Evolutionary conservation across 768 basidiomycete species (phyloP), one percentile per base, ranked within the genome.

Genomic region (Hericium erinaceus): DNA sequence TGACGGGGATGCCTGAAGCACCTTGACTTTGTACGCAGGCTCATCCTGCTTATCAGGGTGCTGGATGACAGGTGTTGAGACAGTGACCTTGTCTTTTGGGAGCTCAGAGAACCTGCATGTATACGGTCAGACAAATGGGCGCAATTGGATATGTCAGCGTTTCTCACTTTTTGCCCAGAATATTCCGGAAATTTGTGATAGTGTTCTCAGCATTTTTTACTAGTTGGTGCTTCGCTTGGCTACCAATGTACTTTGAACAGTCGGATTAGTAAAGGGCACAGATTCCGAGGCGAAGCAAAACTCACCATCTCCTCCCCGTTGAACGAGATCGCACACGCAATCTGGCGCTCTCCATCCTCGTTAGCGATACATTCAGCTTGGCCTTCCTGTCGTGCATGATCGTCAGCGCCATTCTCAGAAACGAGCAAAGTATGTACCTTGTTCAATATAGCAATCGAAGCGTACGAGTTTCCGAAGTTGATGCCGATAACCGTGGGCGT

Each of bases 321-420:
- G 70, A 95, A 98, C 0, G 94, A 83, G 56, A 98, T 77, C 26
- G 93, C 93, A 68, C 91, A 92, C 0, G 93, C 93, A 66, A 99
- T 98, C 74, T 99, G 95, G 37, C 97, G 87, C 68, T 98, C 95
- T 33, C 97, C 95, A 69, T 98, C 95, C 69, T 98, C 95, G 69
- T 98, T 98, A 5, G 95, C 97, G 60, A 98, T 98, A 69, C 92
- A 95, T 67, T 94, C 91, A 46, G 95, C 87, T 33, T 89, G 76
- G 12, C 91, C 91, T 72, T 97, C 93, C 92, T 95, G 57, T 20
- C 39, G 20, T 48, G n/a, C 48, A 7, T 24, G 3, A 52, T 52
- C 4, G 51, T 55, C 55, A 24, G 9, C 12, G 13, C 48, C 3
- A 33, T 24, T 18, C 15, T 48, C 52, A n/a, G 49, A 48, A 39